Conservation (phyloP, 768 basidiomycete species). For the Daedaleopsis sinensis region DNA sequence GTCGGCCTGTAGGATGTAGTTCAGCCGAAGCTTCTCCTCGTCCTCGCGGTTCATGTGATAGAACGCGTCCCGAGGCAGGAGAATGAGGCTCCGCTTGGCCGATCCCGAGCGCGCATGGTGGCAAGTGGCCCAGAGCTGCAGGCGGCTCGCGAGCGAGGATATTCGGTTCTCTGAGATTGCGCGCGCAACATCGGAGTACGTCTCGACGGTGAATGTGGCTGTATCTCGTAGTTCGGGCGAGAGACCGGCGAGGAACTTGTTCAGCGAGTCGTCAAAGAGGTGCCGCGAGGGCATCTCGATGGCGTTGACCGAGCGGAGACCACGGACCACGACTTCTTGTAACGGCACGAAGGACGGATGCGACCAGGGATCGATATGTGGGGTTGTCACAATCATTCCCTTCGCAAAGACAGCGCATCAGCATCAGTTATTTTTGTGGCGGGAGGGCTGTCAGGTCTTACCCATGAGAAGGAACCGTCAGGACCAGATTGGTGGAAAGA, state of each 20-base stretch:
- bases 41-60: conserved; percentile 53
- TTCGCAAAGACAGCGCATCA: conserved; percentile 22
- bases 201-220: conserved; percentile 55
- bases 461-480: conserved; percentile 48
- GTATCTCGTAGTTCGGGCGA: conserved; percentile 62
- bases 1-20: conserved; percentile 47
- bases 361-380: conserved; percentile 59
- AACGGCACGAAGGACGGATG: conserved; percentile 62
- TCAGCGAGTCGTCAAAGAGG: conserved; percentile 53
- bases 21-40: conserved; percentile 51
- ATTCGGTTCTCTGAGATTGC: conserved; percentile 43
- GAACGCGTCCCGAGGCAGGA: conserved; percentile 62
- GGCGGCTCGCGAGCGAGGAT: conserved; percentile 40
- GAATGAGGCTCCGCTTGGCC: conserved; percentile 55
- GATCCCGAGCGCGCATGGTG: conserved; percentile 69
- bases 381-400: conserved; percentile 41
- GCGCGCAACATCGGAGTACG: conserved; percentile 54
- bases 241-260: conserved; percentile 51
- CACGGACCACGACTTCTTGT: conserved; percentile 55
- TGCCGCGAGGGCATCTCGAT: conserved; percentile 62
- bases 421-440: conserved; percentile 11
- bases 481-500: conserved; percentile 21
- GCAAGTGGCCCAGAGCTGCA: conserved; percentile 55
- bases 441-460: conserved; percentile 34
- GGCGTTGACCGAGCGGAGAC: conserved; percentile 54